Percentiles rank a stretch among this genome's conserved stretches.
These are phyloP conservation scores for Colletotrichum zoysiae DNA, from an alignment of 2,329 filamentous ascomycete genomes.

Conservation along the genomic window DNA sequence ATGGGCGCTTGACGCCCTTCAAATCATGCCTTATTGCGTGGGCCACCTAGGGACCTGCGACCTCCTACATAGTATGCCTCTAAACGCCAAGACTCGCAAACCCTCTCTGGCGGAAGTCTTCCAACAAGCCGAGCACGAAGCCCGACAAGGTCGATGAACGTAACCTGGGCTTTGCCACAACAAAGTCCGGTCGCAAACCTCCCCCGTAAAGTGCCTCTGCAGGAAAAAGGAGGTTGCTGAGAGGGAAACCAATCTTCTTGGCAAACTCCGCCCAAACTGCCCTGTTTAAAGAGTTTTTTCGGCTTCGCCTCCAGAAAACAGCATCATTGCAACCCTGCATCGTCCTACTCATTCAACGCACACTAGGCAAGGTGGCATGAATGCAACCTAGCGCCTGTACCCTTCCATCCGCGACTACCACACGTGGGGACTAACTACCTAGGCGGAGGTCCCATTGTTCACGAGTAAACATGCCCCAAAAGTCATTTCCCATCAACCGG, in stretches of 20 bases:
- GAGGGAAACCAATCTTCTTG: not conserved
- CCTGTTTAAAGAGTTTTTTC: not conserved
- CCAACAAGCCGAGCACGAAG: conserved; percentile 17
- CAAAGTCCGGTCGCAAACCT: not conserved
- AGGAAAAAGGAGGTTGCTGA: not conserved
- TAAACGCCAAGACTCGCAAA: conserved; percentile 17
- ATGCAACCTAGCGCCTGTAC: too few species aligned
- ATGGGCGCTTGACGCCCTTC: conserved; percentile 17
- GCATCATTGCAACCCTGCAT: not conserved
- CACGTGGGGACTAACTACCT: too few species aligned
- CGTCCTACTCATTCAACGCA: not conserved
- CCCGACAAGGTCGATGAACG: not conserved
- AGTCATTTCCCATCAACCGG: not conserved
- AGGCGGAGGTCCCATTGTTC: not conserved
- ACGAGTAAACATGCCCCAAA: not conserved
- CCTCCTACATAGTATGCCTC: not conserved
- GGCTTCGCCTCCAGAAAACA: not conserved
- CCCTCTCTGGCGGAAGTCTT: not conserved
- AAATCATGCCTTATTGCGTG: conserved; percentile 23
- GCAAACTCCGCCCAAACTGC: not conserved
- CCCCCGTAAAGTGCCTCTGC: not conserved
- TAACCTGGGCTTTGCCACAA: not conserved
- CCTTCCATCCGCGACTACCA: not conserved
- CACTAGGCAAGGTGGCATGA: too few species aligned
- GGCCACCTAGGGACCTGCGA: not conserved